Percentiles rank a stretch among this genome's conserved stretches.
These are phyloP conservation scores for Colletotrichum euphorbiae DNA, from an alignment of 2,329 filamentous ascomycete species.

Conservation along the genomic window DNA sequence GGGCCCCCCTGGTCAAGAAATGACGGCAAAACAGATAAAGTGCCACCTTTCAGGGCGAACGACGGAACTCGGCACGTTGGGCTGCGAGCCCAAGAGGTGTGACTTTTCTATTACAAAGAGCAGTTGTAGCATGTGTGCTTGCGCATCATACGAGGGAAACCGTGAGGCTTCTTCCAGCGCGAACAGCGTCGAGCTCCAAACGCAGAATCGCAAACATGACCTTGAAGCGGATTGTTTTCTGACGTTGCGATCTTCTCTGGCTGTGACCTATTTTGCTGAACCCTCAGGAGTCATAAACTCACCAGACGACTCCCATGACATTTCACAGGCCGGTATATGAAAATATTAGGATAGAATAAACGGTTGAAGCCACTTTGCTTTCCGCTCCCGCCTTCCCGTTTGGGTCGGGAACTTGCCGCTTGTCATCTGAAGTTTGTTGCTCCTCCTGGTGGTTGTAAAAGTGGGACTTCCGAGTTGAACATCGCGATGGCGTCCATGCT, in stretches of 20 bases:
- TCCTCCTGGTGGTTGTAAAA: background rate
- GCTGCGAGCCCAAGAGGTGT: background rate
- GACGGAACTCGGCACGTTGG: background rate
- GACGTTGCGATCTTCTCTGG: no score
- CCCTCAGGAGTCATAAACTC: no score
- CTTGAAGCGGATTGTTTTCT: background rate
- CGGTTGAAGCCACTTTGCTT: background rate
- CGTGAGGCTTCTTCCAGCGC: no score
- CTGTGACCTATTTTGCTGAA: no score
- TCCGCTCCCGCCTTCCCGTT: background rate
- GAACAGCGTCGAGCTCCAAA: no score
- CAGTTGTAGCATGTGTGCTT: no score
- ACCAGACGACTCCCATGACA: background rate
- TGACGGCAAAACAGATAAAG: background rate
- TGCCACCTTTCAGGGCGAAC: background rate
- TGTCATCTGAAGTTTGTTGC: slow-evolving; percentile 17
- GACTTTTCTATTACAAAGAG: no score
- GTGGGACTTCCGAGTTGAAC: background rate
- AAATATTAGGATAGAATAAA: background rate
- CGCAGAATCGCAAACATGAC: slow-evolving; percentile 1
- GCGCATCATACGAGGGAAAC: no score
- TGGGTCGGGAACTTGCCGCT: slow-evolving; percentile 21
- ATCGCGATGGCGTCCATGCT: background rate
- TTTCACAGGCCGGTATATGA: background rate
- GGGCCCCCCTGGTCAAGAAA: background rate